phyloP scores from a whole-genome alignment of 257 asterid species.

The Lithospermum erythrorhizon region DNA sequence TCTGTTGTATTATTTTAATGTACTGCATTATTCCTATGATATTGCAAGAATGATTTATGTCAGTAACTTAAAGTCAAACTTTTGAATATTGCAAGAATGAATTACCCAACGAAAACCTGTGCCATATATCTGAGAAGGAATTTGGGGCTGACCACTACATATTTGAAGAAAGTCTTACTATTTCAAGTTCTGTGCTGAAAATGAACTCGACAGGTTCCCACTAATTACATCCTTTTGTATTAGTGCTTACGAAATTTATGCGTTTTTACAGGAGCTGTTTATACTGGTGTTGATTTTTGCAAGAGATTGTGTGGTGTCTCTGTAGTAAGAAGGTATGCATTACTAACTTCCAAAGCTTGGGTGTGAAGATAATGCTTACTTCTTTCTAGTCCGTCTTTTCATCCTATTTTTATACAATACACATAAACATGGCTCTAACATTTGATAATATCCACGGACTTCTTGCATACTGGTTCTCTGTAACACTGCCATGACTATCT shows the following conservation, averaged over 20 bases:
- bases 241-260: not conserved
- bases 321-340: constrained; percentile 72
- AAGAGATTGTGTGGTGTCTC: constrained; percentile 96
- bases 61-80: not conserved
- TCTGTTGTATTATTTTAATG: too few species aligned
- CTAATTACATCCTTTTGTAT: not conserved
- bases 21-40: not conserved
- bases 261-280: constrained; percentile 62
- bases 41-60: not conserved
- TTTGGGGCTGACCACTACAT: not conserved
- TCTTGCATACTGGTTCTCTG: too few species aligned
- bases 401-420: too few species aligned
- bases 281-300: constrained; percentile 94
- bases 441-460: too few species aligned
- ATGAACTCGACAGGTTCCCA: not conserved
- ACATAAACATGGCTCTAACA: too few species aligned
- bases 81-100: too few species aligned
- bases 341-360: not conserved
- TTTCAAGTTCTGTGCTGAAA: not conserved
- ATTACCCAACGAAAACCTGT: not conserved
- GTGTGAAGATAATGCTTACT: not conserved
- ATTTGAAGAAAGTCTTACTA: not conserved
- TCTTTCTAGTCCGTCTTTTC: too few species aligned
- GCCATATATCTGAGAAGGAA: not conserved
- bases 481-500: too few species aligned